A percentile compares a stretch with the other conserved stretches of the same genome.
These are phyloP conservation scores for Fraxinus paxiana DNA, from an alignment of 305 asterid genomes.

Conservation along the genomic window DNA sequence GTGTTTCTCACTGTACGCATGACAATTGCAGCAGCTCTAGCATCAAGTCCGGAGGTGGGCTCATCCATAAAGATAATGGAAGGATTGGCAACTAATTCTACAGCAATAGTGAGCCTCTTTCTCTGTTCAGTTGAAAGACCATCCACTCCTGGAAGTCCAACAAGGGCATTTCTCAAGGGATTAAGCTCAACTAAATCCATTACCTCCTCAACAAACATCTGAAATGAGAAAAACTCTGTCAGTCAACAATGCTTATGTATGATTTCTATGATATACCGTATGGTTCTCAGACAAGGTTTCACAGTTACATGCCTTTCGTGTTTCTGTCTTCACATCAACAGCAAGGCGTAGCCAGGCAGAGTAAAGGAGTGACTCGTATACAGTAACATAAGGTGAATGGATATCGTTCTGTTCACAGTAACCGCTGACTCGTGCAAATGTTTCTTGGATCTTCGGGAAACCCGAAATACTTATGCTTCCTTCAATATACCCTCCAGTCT, in stretches of 20 bases:
- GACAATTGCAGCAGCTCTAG: conserved; percentile 54
- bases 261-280: neutral
- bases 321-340: conserved; percentile 37
- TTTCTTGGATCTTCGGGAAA: conserved; percentile 42
- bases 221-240: neutral
- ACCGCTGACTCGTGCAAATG: conserved; percentile 50
- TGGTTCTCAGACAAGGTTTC: neutral
- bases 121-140: conserved; percentile 56
- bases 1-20: conserved; percentile 55
- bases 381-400: conserved; percentile 47
- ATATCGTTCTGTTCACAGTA: conserved; percentile 52
- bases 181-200: conserved; percentile 46
- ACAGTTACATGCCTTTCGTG: conserved; percentile 32
- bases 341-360: conserved; percentile 55
- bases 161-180: conserved; percentile 38
- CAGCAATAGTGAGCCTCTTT: conserved; percentile 48
- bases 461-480: conserved; percentile 47
- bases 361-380: conserved; percentile 44
- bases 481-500: conserved; percentile 47
- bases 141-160: conserved; percentile 48
- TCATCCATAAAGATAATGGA: conserved; percentile 52
- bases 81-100: conserved; percentile 50
- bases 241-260: neutral
- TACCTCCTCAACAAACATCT: conserved; percentile 56
- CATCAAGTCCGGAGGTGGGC: conserved; percentile 53